Percentiles rank a stretch among this genome's conserved stretches.
Evolutionary conservation across 192 early-diverging fungal species (phyloP).

Genomic region (Coemansia sp.): DNA sequence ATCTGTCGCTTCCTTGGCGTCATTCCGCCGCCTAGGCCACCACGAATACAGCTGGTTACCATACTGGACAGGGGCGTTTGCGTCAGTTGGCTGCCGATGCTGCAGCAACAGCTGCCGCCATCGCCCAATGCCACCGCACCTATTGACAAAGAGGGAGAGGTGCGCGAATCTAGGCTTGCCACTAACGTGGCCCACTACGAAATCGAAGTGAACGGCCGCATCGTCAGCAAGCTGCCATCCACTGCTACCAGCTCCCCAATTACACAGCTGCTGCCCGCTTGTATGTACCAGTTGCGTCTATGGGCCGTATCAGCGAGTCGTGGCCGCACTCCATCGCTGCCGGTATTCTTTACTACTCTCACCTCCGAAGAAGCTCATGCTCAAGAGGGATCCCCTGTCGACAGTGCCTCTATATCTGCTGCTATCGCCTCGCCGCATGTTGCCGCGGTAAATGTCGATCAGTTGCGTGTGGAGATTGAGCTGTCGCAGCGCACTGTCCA

Average conservation of each 20-base stretch:
- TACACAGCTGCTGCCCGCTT: conserved; percentile 16
- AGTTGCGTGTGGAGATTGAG: conserved; percentile 13
- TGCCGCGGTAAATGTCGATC: neutral
- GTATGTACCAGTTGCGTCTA: conserved; percentile 38
- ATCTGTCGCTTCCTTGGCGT: conserved; percentile 33
- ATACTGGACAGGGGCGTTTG: conserved; percentile 24
- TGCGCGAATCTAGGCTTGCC: conserved; percentile 3
- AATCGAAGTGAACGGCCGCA: conserved; percentile 38
- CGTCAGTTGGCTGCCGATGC: neutral
- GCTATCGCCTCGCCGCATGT: neutral
- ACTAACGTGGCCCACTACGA: conserved; percentile 25
- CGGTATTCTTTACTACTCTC: conserved; percentile 41
- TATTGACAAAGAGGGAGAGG: too few relatives aligned
- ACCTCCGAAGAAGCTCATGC: neutral
- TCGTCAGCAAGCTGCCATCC: conserved; percentile 19
- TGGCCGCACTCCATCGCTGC: conserved; percentile 31
- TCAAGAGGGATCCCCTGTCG: neutral
- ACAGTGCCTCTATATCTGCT: neutral
- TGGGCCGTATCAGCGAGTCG: conserved; percentile 43
- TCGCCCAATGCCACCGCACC: neutral
- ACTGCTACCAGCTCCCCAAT: conserved; percentile 9
- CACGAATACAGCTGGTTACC: conserved; percentile 27
- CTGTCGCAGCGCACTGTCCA: conserved; percentile 7
- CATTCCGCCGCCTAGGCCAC: conserved; percentile 27
- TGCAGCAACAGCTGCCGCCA: neutral